phyloP scores from a whole-genome alignment of 2,329 filamentous ascomycete species.

The Teratosphaeria pseudoeucalypti region DNA sequence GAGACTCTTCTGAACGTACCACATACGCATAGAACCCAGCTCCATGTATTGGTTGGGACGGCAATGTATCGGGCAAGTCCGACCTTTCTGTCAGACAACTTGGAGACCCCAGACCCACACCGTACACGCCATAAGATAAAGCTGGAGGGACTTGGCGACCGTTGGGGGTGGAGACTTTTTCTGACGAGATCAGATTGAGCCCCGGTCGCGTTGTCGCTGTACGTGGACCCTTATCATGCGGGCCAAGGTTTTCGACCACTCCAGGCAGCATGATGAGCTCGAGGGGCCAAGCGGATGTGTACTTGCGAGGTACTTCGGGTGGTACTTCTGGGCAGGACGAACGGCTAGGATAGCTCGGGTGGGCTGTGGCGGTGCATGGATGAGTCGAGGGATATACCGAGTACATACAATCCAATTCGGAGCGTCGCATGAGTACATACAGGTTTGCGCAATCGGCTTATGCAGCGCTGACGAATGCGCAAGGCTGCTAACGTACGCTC shows the following conservation, averaged over 20 bases:
- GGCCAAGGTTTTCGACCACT: not conserved
- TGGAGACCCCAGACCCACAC: not conserved
- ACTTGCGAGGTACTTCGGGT: conserved; percentile 12
- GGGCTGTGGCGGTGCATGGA: conserved; percentile 9
- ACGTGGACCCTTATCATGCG: conserved; percentile 8
- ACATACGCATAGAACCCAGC: not conserved
- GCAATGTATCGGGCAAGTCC: not conserved
- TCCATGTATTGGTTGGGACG: not conserved
- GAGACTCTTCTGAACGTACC: not conserved
- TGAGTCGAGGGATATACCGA: not conserved
- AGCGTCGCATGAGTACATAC: too few relatives aligned
- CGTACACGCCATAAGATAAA: not conserved
- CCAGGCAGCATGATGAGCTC: not conserved
- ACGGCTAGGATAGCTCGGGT: conserved; percentile 1
- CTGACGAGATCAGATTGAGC: not conserved
- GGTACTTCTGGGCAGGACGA: conserved; percentile 11
- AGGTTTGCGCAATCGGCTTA: too few relatives aligned
- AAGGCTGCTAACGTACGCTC: too few relatives aligned
- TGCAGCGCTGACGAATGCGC: too few relatives aligned
- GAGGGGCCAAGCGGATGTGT: conserved; percentile 9
- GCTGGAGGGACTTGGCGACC: not conserved
- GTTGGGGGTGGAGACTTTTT: not conserved
- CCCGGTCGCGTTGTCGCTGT: conserved; percentile 2
- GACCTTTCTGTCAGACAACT: not conserved
- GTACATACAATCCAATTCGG: too few relatives aligned